Evolutionary conservation across 768 basidiomycete species (phyloP).

Genomic region (Lactarius akahatsu): DNA sequence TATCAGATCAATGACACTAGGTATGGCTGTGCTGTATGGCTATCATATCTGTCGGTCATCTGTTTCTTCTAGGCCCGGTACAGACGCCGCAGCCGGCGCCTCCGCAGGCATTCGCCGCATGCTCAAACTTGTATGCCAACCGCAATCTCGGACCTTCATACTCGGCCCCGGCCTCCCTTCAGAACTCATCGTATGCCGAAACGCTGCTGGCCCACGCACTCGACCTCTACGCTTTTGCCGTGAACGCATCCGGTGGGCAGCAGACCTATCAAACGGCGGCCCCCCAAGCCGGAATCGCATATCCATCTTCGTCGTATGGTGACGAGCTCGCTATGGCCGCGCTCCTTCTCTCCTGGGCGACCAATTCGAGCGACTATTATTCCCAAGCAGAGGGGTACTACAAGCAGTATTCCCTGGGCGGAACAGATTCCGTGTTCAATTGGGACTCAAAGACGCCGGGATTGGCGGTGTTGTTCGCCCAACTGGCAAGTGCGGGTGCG

Average conservation of each 20-base stretch:
- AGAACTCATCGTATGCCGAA: constrained; percentile 69
- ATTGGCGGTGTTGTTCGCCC: constrained; percentile 69
- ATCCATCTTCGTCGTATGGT: constrained; percentile 67
- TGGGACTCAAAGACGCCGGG: constrained; percentile 88
- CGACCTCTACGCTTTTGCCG: constrained; percentile 73
- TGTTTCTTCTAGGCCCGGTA: constrained; percentile 60
- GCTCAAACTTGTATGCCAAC: constrained; percentile 75
- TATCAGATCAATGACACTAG: constrained; percentile 73
- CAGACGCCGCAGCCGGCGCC: constrained; percentile 82
- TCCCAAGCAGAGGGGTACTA: constrained; percentile 64
- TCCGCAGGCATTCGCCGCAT: constrained; percentile 89
- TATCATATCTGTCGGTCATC: background rate
- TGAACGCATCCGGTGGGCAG: constrained; percentile 59
- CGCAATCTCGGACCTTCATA: constrained; percentile 53
- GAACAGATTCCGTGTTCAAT: constrained; percentile 66
- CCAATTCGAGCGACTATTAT: constrained; percentile 58
- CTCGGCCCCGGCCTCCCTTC: constrained; percentile 61
- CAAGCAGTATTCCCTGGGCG: constrained; percentile 51
- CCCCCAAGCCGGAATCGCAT: constrained; percentile 59
- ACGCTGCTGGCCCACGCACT: constrained; percentile 72
- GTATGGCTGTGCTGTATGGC: constrained; percentile 33
- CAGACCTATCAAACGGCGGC: constrained; percentile 69
- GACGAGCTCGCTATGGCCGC: constrained; percentile 79
- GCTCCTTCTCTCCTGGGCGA: constrained; percentile 71
- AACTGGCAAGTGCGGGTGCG: constrained; percentile 61